A percentile compares a stretch with the other conserved stretches of the same genome.
Evolutionary conservation across 441 rosid species (phyloP).

Genomic region (Gossypium schwendimanii): DNA sequence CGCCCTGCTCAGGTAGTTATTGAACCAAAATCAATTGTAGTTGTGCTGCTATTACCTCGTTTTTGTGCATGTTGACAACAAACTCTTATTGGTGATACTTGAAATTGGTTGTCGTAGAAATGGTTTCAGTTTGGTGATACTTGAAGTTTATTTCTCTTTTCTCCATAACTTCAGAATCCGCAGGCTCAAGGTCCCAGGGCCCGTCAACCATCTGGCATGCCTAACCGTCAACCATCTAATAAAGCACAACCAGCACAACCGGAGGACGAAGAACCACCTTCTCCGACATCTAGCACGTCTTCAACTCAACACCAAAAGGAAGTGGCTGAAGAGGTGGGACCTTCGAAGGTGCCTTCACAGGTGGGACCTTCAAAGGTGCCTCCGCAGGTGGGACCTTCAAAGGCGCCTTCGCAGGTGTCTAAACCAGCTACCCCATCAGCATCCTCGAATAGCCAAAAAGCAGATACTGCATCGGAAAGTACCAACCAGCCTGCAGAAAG

Average conservation of each 20-base stretch:
- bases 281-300: constrained; percentile 54
- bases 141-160: constrained; percentile 16
- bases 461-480: constrained; percentile 31
- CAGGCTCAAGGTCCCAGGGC: constrained; percentile 35
- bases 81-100: neutral
- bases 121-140: neutral
- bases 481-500: constrained; percentile 22
- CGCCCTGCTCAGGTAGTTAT: constrained; percentile 48
- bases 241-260: constrained; percentile 30
- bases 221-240: constrained; percentile 30
- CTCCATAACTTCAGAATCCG: constrained; percentile 8
- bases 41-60: neutral
- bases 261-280: constrained; percentile 52
- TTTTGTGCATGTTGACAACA: neutral
- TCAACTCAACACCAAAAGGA: constrained; percentile 60
- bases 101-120: neutral
- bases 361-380: constrained; percentile 29
- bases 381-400: constrained; percentile 25
- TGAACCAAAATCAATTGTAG: neutral
- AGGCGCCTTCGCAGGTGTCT: constrained; percentile 29
- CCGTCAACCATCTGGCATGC: constrained; percentile 30
- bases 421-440: constrained; percentile 21
- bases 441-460: constrained; percentile 25
- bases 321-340: constrained; percentile 38
- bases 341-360: constrained; percentile 30